Evolutionary conservation across 2,329 filamentous ascomycete species (phyloP).

Genomic region (Rutstroemia sp.): DNA sequence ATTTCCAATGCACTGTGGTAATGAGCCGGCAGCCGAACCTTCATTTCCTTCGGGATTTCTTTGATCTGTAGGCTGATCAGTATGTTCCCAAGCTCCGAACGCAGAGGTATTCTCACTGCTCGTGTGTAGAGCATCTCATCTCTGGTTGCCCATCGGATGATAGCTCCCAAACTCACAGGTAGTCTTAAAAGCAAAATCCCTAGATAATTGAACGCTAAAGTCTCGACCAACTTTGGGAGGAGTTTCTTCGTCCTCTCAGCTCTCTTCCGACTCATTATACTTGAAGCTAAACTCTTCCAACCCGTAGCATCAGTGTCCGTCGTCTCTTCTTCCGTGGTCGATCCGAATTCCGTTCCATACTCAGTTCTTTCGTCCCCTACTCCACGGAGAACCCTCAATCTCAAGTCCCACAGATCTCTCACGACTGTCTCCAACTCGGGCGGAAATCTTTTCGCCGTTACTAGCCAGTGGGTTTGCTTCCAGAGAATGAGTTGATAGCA

Average conservation of each 20-base stretch:
- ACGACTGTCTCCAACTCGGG: slow-evolving; percentile 71
- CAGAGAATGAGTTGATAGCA: slow-evolving; percentile 78
- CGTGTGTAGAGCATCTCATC: slow-evolving; percentile 66
- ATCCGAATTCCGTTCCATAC: slow-evolving; percentile 31
- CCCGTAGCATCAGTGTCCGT: slow-evolving; percentile 29
- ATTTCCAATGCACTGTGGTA: slow-evolving; percentile 55
- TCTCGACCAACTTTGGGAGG: slow-evolving; percentile 65
- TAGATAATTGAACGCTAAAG: slow-evolving; percentile 72
- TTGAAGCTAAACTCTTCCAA: slow-evolving; percentile 36
- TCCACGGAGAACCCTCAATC: slow-evolving; percentile 32
- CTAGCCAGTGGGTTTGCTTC: slow-evolving; percentile 70
- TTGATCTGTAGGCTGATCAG: slow-evolving; percentile 38
- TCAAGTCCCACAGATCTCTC: slow-evolving; percentile 75
- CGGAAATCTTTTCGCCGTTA: slow-evolving; percentile 58
- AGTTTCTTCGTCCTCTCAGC: slow-evolving; percentile 18
- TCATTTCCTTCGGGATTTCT: slow-evolving; percentile 56
- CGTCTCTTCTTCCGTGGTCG: slow-evolving; percentile 31
- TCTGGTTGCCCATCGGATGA: slow-evolving; percentile 59
- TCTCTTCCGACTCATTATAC: slow-evolving; percentile 35
- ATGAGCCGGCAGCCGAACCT: slow-evolving; percentile 52
- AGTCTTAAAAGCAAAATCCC: slow-evolving; percentile 68
- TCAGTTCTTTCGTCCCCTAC: slow-evolving; percentile 30
- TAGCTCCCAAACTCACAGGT: slow-evolving; percentile 67
- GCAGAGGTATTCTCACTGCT: slow-evolving; percentile 41
- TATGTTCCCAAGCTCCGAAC: not conserved